A percentile compares a stretch with the other conserved stretches of the same genome.
phyloP scores from a whole-genome alignment of 2,329 filamentous ascomycete species.

The Tolypocladium ovalisporum region DNA sequence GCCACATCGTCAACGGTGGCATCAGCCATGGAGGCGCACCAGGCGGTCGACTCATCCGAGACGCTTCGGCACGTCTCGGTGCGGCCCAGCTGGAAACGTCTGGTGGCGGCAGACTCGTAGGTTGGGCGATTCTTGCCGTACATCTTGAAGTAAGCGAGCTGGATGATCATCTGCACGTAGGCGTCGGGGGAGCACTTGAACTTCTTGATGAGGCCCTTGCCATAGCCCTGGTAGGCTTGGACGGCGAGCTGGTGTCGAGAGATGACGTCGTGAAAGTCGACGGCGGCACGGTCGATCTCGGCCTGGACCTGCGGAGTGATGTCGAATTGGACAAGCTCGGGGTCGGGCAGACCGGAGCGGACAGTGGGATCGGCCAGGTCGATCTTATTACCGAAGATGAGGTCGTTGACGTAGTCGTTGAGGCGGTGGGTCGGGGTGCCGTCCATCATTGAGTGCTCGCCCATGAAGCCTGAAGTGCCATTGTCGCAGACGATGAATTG shows the following conservation, averaged over 20 bases:
- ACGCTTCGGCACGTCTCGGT: constrained; percentile 94
- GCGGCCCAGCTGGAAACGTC: constrained; percentile 90
- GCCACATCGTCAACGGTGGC: constrained; percentile 49
- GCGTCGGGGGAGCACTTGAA: constrained; percentile 98
- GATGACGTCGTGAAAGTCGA: constrained; percentile 74
- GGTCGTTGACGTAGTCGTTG: constrained; percentile 86
- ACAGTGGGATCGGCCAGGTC: constrained; percentile 71
- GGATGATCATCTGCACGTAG: constrained; percentile 97
- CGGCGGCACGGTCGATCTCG: constrained; percentile 68
- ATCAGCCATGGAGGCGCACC: constrained; percentile 80
- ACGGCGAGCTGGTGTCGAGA: constrained; percentile 82
- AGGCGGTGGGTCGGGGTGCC: constrained; percentile 94
- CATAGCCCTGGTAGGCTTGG: constrained; percentile 93
- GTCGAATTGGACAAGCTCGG: constrained; percentile 65
- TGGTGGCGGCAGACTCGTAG: constrained; percentile 90
- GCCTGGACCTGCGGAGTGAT: constrained; percentile 61
- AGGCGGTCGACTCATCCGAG: constrained; percentile 82
- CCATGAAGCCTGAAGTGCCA: constrained; percentile 93
- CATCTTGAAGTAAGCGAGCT: constrained; percentile 98
- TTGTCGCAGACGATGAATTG: constrained; percentile 99
- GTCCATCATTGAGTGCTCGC: constrained; percentile 99
- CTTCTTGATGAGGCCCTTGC: constrained; percentile 97
- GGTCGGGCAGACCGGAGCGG: constrained; percentile 77
- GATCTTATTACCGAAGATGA: constrained; percentile 90
- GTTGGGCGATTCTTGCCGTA: constrained; percentile 96